Conservation (phyloP, 2,329 filamentous ascomycete species). For the Xylaria sp. region DNA sequence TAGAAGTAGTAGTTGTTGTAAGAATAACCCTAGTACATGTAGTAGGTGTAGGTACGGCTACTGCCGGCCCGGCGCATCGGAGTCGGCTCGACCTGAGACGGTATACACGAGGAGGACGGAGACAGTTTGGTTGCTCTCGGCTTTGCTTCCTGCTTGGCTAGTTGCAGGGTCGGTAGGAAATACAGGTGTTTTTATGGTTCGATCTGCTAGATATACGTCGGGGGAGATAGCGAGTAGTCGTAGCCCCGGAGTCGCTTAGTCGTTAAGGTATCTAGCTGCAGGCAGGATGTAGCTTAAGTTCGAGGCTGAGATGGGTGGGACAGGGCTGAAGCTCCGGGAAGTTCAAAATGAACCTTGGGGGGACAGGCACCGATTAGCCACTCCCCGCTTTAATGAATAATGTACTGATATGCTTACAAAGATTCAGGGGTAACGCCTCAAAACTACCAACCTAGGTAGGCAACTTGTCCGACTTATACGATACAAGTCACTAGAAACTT, state of each 20-base stretch:
- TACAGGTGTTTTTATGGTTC: not conserved
- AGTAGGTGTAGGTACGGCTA: too few relatives aligned
- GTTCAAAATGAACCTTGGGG: not conserved
- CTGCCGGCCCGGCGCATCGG: not conserved
- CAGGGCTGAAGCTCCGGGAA: constrained; percentile 8
- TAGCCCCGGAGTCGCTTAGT: not conserved
- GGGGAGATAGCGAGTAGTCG: too few relatives aligned
- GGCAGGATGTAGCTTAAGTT: constrained; percentile 3
- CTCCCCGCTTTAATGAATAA: not conserved
- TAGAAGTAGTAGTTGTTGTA: too few relatives aligned
- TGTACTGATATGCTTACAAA: not conserved
- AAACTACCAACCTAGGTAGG: too few relatives aligned
- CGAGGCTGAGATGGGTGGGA: constrained; percentile 22
- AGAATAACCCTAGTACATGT: too few relatives aligned
- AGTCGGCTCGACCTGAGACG: not conserved
- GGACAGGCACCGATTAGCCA: constrained; percentile 1
- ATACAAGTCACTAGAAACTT: too few relatives aligned
- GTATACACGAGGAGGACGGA: not conserved
- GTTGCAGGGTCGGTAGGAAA: not conserved
- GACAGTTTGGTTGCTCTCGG: not conserved
- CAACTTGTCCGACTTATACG: too few relatives aligned
- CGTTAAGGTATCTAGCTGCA: not conserved
- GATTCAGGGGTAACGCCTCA: not conserved
- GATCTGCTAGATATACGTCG: too few relatives aligned
- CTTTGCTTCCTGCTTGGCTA: not conserved